Conservation (phyloP, 345 rosid species). For the Sisymbrium altissimum region DNA sequence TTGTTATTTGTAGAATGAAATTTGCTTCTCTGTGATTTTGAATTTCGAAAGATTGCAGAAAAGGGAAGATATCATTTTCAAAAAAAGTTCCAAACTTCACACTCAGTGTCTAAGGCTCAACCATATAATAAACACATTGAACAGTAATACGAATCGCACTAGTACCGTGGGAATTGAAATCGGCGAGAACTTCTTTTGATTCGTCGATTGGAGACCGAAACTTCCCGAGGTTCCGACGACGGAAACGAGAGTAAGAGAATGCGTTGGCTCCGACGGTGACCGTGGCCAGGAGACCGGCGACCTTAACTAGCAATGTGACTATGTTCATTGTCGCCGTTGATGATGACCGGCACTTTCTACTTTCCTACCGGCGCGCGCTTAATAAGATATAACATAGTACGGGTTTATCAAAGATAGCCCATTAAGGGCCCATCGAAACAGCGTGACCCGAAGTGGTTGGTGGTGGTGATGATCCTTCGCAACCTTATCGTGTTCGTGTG, state of each 20-base stretch:
- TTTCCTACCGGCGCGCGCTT: constrained; percentile 4
- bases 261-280: constrained; percentile 75
- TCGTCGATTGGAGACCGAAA: constrained; percentile 76
- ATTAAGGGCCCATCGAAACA: constrained; percentile 25
- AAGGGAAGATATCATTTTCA: neutral
- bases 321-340: constrained; percentile 38
- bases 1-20: too few species aligned
- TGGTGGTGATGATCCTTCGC: constrained; percentile 8
- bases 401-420: constrained; percentile 8
- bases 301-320: constrained; percentile 46
- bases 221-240: constrained; percentile 47
- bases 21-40: neutral
- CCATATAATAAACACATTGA: neutral
- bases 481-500: constrained; percentile 31
- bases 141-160: neutral
- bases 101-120: neutral
- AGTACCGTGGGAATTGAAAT: constrained; percentile 43
- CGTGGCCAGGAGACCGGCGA: constrained; percentile 64
- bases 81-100: neutral
- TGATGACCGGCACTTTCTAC: neutral
- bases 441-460: constrained; percentile 14
- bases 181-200: constrained; percentile 67
- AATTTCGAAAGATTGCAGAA: neutral
- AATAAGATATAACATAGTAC: neutral
- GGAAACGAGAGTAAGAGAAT: constrained; percentile 65